Conservation (phyloP, 768 basidiomycete genomes). For the Fomitopsis pulvina region DNA sequence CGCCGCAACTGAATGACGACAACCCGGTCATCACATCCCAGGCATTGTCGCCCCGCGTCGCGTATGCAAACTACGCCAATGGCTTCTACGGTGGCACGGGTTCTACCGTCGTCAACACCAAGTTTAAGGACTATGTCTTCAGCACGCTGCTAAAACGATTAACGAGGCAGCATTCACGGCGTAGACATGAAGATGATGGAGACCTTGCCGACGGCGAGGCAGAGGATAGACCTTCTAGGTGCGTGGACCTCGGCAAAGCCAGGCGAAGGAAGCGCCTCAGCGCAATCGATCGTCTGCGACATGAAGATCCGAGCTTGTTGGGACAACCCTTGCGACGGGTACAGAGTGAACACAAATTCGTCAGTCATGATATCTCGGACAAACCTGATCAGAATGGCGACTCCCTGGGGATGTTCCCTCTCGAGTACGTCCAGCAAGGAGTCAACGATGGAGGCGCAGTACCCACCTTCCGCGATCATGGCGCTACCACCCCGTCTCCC, state of each 20-base stretch:
- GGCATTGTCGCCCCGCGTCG: conserved; percentile 9
- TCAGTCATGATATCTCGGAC: conserved; percentile 6
- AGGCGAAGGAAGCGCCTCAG: conserved; percentile 37
- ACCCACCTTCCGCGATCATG: not conserved
- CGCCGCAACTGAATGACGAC: conserved; percentile 12
- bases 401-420: conserved; percentile 25
- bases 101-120: conserved; percentile 89
- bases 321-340: conserved; percentile 48
- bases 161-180: conserved; percentile 38
- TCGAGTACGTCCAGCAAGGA: conserved; percentile 14
- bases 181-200: conserved; percentile 30
- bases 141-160: conserved; percentile 78
- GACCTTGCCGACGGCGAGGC: conserved; percentile 35
- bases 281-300: conserved; percentile 32
- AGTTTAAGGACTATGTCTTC: conserved; percentile 93
- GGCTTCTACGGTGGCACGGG: conserved; percentile 84
- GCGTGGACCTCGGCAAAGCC: conserved; percentile 13
- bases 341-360: conserved; percentile 55
- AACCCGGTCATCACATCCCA: not conserved
- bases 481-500: not conserved
- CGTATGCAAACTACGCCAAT: conserved; percentile 2
- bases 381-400: conserved; percentile 27
- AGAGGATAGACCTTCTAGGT: conserved; percentile 13
- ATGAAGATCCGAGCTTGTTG: conserved; percentile 31
- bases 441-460: not conserved